A percentile compares a stretch with the other conserved stretches of the same genome.
Evolutionary conservation across 169 alveolate species (phyloP).

Genomic region (Babesia bovis): DNA sequence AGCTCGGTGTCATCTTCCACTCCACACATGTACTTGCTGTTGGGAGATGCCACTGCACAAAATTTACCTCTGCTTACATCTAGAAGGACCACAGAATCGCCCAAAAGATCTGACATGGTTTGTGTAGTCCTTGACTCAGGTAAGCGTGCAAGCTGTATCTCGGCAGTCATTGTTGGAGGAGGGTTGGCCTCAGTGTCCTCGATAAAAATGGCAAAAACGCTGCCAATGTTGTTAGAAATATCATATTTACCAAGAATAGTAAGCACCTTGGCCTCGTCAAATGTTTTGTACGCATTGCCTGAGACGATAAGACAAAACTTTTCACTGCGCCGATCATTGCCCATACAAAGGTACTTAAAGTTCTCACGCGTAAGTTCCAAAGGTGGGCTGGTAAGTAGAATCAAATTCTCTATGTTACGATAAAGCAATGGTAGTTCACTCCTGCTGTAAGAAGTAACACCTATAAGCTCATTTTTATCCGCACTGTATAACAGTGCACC

Average conservation of each 20-base stretch:
- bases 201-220: neutral
- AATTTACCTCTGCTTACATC: conserved; percentile 24
- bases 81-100: neutral
- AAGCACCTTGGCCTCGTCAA: conserved; percentile 3
- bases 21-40: conserved; percentile 10
- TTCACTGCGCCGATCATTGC: neutral
- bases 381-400: conserved; percentile 13
- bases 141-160: conserved; percentile 23
- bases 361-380: conserved; percentile 8
- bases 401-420: conserved; percentile 5
- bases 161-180: conserved; percentile 12
- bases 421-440: neutral
- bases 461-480: neutral
- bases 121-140: conserved; percentile 7
- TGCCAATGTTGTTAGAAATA: conserved; percentile 4
- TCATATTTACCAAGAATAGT: neutral
- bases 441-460: conserved; percentile 10
- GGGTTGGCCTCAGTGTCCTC: neutral
- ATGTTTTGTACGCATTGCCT: neutral
- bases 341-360: neutral
- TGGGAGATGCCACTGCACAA: neutral
- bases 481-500: conserved; percentile 11
- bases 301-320: conserved; percentile 11
- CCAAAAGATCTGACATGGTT: neutral
- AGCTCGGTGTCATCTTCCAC: conserved; percentile 14